A percentile compares a stretch with the other conserved stretches of the same genome.
phyloP scores from a whole-genome alignment of 192 early-diverging fungal species.

The Rhizophagus sp. region DNA sequence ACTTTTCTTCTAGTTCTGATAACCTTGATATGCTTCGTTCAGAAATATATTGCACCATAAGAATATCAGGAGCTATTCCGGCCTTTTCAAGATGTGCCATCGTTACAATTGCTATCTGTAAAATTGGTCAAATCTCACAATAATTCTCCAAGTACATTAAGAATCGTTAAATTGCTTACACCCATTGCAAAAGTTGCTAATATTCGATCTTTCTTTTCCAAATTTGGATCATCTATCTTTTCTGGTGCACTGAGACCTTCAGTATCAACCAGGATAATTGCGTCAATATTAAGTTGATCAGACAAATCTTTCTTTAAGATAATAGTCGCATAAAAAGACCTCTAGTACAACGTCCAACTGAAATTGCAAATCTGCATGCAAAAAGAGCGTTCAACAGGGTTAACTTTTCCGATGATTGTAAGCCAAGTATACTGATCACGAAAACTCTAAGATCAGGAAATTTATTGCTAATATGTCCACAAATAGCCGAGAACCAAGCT shows the following conservation, averaged over 20 bases:
- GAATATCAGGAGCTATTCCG: conserved; percentile 27
- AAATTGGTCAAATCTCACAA: conserved; percentile 28
- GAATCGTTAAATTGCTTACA: conserved; percentile 29
- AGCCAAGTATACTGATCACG: conserved; percentile 27
- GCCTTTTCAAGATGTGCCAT: conserved; percentile 32
- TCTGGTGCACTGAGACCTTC: conserved; percentile 31
- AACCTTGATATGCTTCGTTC: conserved; percentile 17
- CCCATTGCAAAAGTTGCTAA: conserved; percentile 33
- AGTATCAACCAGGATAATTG: conserved; percentile 28
- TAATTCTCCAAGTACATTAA: conserved; percentile 29
- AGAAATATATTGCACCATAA: conserved; percentile 31
- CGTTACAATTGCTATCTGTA: conserved; percentile 31
- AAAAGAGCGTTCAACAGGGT: conserved; percentile 34
- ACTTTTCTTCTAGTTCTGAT: conserved; percentile 11
- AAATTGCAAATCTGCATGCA: conserved; percentile 28
- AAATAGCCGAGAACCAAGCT: conserved; percentile 32
- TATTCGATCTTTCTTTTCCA: conserved; percentile 27
- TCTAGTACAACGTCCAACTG: conserved; percentile 27
- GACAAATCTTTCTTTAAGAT: conserved; percentile 22
- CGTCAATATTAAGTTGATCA: conserved; percentile 25
- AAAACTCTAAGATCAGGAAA: conserved; percentile 18
- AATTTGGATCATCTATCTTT: conserved; percentile 24
- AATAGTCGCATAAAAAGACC: conserved; percentile 33
- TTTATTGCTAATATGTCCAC: neutral
- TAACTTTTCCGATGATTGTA: conserved; percentile 29